Conservation (phyloP, 768 basidiomycete genomes). For the Mycena amicta region DNA sequence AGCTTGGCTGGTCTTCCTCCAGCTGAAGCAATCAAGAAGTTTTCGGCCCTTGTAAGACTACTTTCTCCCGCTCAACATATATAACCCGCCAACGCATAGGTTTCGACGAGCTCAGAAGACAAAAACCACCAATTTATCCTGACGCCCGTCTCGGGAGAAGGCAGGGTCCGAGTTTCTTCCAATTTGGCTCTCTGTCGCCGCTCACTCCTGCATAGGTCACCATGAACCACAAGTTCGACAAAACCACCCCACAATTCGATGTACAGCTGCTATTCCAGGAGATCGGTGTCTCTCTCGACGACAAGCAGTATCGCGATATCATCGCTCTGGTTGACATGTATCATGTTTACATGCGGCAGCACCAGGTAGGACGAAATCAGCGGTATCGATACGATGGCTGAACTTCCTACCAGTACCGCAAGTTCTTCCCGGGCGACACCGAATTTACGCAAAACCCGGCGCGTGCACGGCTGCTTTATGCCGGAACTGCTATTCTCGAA, state of each 20-base stretch:
- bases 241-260: conserved; percentile 81
- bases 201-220: conserved; percentile 53
- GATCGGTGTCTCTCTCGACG: conserved; percentile 88
- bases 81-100: too few relatives aligned
- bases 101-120: conserved; percentile 49
- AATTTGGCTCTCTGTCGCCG: not conserved
- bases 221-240: conserved; percentile 78
- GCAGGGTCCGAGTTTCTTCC: conserved; percentile 57
- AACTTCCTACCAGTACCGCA: conserved; percentile 80
- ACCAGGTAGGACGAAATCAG: too few relatives aligned
- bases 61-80: too few relatives aligned
- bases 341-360: conserved; percentile 88
- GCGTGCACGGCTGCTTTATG: conserved; percentile 75
- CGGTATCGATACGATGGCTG: too few relatives aligned
- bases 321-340: conserved; percentile 96
- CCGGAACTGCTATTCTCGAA: conserved; percentile 74
- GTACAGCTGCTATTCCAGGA: conserved; percentile 88
- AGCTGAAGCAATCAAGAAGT: conserved; percentile 68
- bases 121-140: conserved; percentile 88
- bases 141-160: conserved; percentile 94
- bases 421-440: conserved; percentile 69
- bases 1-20: conserved; percentile 73
- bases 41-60: conserved; percentile 77
- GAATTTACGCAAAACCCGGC: conserved; percentile 63
- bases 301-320: conserved; percentile 91